A percentile compares a stretch with the other conserved stretches of the same genome.
Conservation (phyloP, 257 asterid species). For the Scutellaria baicalensis region DNA sequence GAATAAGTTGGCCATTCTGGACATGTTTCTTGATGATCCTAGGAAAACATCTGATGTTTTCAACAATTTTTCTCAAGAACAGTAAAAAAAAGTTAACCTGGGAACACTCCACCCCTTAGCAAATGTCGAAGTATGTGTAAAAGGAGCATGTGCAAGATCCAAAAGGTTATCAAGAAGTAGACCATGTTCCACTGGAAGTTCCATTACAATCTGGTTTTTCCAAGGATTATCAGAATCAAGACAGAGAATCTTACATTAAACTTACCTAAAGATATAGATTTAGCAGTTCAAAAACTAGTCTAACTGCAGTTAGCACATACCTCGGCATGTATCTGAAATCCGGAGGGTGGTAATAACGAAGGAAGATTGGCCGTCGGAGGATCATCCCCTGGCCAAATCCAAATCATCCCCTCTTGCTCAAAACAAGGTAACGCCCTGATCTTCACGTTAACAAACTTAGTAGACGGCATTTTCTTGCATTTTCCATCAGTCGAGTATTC, state of each 20-base stretch:
- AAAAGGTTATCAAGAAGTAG: conserved; percentile 84
- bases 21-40: neutral
- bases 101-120: conserved; percentile 99
- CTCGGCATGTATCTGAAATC: conserved; percentile 94
- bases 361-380: conserved; percentile 82
- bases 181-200: conserved; percentile 95
- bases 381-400: conserved; percentile 96
- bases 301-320: conserved; percentile 24
- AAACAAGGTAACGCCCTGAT: conserved; percentile 81
- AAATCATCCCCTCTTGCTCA: conserved; percentile 90
- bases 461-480: conserved; percentile 96
- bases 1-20: neutral
- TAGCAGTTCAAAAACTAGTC: neutral
- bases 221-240: conserved; percentile 7
- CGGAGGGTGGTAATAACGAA: conserved; percentile 74
- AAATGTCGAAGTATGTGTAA: conserved; percentile 91
- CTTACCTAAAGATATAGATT: neutral
- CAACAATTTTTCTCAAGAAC: neutral
- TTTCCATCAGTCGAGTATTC: conserved; percentile 87
- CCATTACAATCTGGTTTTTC: conserved; percentile 69
- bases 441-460: conserved; percentile 58
- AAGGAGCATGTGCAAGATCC: conserved; percentile 99
- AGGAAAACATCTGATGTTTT: too few species aligned
- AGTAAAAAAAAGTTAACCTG: conserved; percentile 32
- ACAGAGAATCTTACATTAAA: neutral